Evolutionary conservation across 1,139 yeast genomes (phyloP), one percentile per base, ranked within the genome.

Genomic region (Yamadazyma buinensis): DNA sequence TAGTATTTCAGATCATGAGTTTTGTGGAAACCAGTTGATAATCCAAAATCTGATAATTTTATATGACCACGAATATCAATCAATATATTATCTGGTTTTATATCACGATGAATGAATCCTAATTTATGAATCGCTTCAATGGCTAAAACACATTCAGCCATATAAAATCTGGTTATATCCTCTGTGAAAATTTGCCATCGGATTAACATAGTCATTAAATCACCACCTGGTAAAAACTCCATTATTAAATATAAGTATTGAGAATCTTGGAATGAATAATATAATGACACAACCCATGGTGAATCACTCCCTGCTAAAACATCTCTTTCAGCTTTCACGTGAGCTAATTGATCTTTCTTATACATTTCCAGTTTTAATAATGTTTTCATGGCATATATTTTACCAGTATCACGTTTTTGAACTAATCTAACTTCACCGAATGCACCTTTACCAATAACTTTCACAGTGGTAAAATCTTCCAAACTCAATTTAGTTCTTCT

Each of bases 141-240:
- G 1, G 92, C 92, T 47, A 84, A 66, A 7, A 84, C 90, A 72
- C 92, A 84, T 55, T 84, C 94, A 3, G 94, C 92, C 82, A 84
- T 84, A 55, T 84, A 84, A 53, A 84, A 84, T 43, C 94, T 62
- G 5, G 94, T 84, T 35, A 84, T 85, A 57, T 84, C 94, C 52
- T 84, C 94, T 0, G 94, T 83, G 54, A 84, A 84, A 18, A 84
- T 77, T 54, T 84, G 90, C 94, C 94, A 84, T 59, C 88, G 76
- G 50, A 84, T 84, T 51, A 84, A 66, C 94, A 84, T 84, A 0
- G 94, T 84, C 94, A 84, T 84, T 47, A 84, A 66, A 59, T 84
- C 94, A 45, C 94, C 94, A 42, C 94, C 94, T 3, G 94, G 94
- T 43, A 84, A 69, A 53, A 83, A 84, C 52, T 84, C 94, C 94